Base-by-base conservation (phyloP, 805 yeast species). In the Lachancea dasiensis region DNA sequence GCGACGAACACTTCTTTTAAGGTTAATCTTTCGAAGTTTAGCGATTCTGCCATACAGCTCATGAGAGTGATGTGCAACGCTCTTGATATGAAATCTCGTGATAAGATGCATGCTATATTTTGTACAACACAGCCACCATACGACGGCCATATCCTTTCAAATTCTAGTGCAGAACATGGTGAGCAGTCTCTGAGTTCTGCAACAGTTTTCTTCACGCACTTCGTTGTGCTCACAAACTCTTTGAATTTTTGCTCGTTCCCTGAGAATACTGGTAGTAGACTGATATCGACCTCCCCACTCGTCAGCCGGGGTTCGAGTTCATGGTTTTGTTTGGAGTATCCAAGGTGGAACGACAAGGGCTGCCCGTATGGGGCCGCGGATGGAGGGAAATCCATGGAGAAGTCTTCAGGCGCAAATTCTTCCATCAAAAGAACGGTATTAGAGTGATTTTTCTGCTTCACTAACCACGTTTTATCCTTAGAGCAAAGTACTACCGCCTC, bases 401-500 rank as follows among this genome's bases (percentile, higher is more conserved):
- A 34, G 4, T 44, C 50, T 10, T 46, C 51, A 1, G 60, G 54
- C 5, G 43, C 41, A 41, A 52, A 53, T 23, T 50, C 56, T 9
- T 57, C 57, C 54, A 75, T 54, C 16, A 87, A 44, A 47, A 86
- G 56, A n/a, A 84, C 79, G 4, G 90, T 73, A 57, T 90, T 87
- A 6, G 96, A 83, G 58, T 90, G 97, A 54, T 86, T 85, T 65
- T 83, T 80, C 51, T 82, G 89, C 36, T 86, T 69, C 13, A 87
- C 49, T 31, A 68, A 65, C 73, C 75, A 87, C 0, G 95, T 82
- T 35, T 67, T 58, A 20, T 61, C 46, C 3, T 61, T 48, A 1
- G 90, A 73, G 41, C 89, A 81, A 11, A 86, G 56, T 21, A 76
- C 86, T 6, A 84, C 73, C 4, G 31, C 17, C 15, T 31, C 34